Percentiles rank a stretch among this genome's conserved stretches.
Evolutionary conservation across 139 green algal species (phyloP).

Genomic region (Closterium sp.): DNA sequence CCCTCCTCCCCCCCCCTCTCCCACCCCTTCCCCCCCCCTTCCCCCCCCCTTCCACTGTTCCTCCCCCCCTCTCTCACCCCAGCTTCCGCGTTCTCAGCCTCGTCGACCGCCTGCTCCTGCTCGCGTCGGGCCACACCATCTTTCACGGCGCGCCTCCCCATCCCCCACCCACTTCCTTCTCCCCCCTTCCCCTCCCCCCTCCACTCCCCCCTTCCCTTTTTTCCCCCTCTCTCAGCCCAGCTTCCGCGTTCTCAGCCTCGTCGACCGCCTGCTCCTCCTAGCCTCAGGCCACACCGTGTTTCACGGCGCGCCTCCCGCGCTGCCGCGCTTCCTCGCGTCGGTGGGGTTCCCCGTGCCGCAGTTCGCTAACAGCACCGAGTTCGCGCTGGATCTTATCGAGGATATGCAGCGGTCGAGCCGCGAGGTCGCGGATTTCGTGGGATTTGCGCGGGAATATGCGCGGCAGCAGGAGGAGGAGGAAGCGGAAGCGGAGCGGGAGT

Average conservation of each 20-base stretch:
- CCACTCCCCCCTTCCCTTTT: too few species aligned
- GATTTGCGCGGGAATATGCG: not conserved
- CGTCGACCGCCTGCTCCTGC: constrained; percentile 50
- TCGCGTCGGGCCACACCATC: too few species aligned
- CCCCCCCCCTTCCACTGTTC: constrained; percentile 43
- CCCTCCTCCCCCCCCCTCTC: too few species aligned
- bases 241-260: constrained; percentile 27
- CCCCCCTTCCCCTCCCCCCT: too few species aligned
- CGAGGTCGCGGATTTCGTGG: not conserved
- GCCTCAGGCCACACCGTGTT: constrained; percentile 55
- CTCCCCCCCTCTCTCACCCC: not conserved
- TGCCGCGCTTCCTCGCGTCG: constrained; percentile 51
- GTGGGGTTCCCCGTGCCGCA: constrained; percentile 29
- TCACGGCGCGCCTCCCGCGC: constrained; percentile 21
- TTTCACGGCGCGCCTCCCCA: too few species aligned
- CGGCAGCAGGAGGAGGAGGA: not conserved
- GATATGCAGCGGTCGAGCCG: not conserved
- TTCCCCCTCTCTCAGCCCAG: constrained; percentile 62
- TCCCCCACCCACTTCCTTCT: too few species aligned
- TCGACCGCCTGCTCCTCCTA: constrained; percentile 31
- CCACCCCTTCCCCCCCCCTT: too few species aligned
- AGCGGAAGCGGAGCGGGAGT: not conserved
- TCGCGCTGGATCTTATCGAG: constrained; percentile 40
- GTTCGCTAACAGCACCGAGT: constrained; percentile 52
- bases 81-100: too few species aligned